Conservation (phyloP, 108 stramenopile species). For the Hondaea fermentalgiana region DNA sequence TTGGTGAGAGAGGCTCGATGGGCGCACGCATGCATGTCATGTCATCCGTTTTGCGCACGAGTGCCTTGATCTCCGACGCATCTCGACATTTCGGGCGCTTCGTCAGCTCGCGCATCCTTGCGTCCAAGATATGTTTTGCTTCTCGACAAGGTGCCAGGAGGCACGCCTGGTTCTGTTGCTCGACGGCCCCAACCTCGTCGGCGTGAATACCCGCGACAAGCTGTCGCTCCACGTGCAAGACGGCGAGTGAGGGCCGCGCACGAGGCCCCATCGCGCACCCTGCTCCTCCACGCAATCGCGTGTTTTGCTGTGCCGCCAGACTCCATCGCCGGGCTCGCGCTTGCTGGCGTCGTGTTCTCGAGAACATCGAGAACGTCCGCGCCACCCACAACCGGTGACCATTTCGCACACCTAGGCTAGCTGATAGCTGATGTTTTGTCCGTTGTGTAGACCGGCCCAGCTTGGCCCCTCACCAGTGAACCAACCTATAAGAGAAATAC, state of each 20-base stretch:
- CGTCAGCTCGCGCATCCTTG: neutral
- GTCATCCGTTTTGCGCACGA: neutral
- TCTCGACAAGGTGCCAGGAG: neutral
- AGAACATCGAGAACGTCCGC: too few species aligned
- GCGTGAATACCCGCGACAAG: neutral
- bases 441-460: too few species aligned
- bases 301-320: too few species aligned
- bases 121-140: neutral
- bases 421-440: too few species aligned
- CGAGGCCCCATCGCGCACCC: too few species aligned
- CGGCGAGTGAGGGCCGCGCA: neutral
- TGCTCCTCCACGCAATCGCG: too few species aligned
- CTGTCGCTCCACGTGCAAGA: neutral
- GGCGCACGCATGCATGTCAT: slow-evolving; percentile 1
- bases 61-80: neutral
- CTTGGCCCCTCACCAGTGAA: too few species aligned
- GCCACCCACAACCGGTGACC: too few species aligned
- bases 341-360: too few species aligned
- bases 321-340: too few species aligned
- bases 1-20: neutral
- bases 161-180: neutral
- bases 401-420: too few species aligned
- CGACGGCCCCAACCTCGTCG: neutral
- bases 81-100: neutral
- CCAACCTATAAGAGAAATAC: too few species aligned